A percentile compares a stretch with the other conserved stretches of the same genome.
Evolutionary conservation across 1,284 basidiomycete genomes (phyloP).

Genomic region (Xerocomus cyaneibrunnescens): DNA sequence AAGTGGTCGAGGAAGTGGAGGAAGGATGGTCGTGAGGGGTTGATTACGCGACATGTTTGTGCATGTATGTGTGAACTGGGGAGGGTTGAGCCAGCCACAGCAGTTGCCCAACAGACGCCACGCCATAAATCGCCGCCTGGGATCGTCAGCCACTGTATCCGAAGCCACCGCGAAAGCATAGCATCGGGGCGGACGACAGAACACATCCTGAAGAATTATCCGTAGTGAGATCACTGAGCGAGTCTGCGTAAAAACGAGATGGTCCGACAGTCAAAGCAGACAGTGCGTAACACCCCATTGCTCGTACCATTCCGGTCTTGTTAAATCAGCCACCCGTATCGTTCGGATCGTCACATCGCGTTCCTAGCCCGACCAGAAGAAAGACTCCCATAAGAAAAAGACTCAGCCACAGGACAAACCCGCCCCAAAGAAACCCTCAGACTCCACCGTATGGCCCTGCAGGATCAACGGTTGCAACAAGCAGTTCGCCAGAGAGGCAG

Average conservation of each 20-base stretch:
- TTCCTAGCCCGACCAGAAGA: conserved; percentile 45
- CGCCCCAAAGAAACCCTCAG: conserved; percentile 42
- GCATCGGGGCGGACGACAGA: conserved; percentile 10
- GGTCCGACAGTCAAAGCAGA: conserved; percentile 37
- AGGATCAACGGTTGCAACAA: conserved; percentile 75
- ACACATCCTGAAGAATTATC: conserved; percentile 3
- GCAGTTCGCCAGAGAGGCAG: conserved; percentile 74
- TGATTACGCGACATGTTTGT: conserved; percentile 28
- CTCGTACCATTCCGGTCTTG: conserved; percentile 12
- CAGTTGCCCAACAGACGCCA: conserved; percentile 22
- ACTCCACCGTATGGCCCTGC: conserved; percentile 67
- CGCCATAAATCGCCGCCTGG: conserved; percentile 29
- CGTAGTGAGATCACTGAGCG: conserved; percentile 21
- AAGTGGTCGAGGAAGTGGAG: background rate
- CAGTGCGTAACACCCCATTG: conserved; percentile 30
- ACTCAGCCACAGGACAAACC: conserved; percentile 28
- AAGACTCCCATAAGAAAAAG: conserved; percentile 47
- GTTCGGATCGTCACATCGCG: conserved; percentile 18
- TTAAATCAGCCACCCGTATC: conserved; percentile 26
- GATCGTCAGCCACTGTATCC: conserved; percentile 30
- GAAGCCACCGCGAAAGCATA: conserved; percentile 17
- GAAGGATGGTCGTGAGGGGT: background rate
- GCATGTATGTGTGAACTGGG: conserved; percentile 15
- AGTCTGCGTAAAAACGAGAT: conserved; percentile 20
- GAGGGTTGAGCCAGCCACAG: conserved; percentile 12